A percentile compares a stretch with the other conserved stretches of the same genome.
Evolutionary conservation across 192 early-diverging fungal species (phyloP).

Genomic region (Chytriomyces sp.): DNA sequence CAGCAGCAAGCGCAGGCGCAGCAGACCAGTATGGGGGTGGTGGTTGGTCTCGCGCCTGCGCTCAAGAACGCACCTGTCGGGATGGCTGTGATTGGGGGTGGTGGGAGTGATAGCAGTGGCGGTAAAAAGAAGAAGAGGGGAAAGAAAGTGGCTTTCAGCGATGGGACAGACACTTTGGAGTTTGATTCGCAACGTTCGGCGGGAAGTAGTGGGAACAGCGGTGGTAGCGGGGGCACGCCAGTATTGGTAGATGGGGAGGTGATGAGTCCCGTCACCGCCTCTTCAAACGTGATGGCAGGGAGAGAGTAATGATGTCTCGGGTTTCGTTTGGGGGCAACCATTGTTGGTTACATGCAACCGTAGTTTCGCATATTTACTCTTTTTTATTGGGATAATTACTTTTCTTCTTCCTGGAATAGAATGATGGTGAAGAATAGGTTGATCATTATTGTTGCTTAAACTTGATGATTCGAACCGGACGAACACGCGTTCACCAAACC

Average conservation of each 20-base stretch:
- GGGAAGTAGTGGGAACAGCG: not conserved
- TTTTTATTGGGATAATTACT: too few relatives aligned
- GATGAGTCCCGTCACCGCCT: not conserved
- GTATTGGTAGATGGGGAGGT: not conserved
- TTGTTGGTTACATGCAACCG: too few relatives aligned
- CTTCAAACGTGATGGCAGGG: slow-evolving; percentile 1
- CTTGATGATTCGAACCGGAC: too few relatives aligned
- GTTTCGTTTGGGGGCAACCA: too few relatives aligned
- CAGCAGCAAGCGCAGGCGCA: slow-evolving; percentile 19
- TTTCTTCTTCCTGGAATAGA: too few relatives aligned
- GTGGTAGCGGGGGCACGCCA: not conserved
- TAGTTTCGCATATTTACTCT: too few relatives aligned
- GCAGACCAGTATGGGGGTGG: not conserved
- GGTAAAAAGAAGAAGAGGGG: slow-evolving; percentile 1
- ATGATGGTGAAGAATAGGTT: too few relatives aligned
- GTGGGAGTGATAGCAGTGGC: not conserved
- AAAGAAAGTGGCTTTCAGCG: slow-evolving; percentile 5
- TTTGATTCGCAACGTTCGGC: not conserved
- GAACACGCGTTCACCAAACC: too few relatives aligned
- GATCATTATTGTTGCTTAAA: too few relatives aligned
- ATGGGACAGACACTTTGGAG: not conserved
- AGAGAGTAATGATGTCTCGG: not conserved
- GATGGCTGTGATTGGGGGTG: not conserved
- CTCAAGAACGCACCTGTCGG: not conserved
- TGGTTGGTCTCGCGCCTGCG: slow-evolving; percentile 20